Percentiles rank a stretch among this genome's conserved stretches.
These are phyloP conservation scores for Candida wancherniae DNA, from an alignment of 805 yeast genomes.

Conservation along the genomic window DNA sequence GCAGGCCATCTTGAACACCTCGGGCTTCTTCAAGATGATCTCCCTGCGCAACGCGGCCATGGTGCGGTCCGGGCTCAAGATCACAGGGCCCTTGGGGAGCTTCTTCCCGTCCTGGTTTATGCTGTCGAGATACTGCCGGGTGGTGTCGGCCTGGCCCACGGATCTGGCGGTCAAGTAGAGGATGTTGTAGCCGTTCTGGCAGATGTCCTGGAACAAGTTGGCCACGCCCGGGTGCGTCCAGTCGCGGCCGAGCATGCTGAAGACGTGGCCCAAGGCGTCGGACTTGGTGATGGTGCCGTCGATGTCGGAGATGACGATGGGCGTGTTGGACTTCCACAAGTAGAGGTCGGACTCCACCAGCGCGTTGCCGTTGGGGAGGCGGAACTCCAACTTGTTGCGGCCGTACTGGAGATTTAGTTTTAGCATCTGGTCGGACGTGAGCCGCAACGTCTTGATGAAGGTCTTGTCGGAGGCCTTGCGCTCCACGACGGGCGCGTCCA, in stretches of 20 bases:
- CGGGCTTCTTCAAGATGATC: conserved; percentile 91
- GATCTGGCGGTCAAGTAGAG: conserved; percentile 92
- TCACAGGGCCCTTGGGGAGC: conserved; percentile 89
- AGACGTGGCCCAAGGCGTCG: conserved; percentile 94
- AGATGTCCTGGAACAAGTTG: conserved; percentile 80
- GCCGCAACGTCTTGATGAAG: conserved; percentile 81
- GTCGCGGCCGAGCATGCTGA: conserved; percentile 90
- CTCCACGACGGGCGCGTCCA: conserved; percentile 2
- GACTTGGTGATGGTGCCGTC: conserved; percentile 98
- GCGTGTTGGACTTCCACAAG: conserved; percentile 78
- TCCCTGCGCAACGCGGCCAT: conserved; percentile 92
- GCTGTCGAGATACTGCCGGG: conserved; percentile 75
- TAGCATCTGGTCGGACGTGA: conserved; percentile 85
- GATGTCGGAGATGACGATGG: conserved; percentile 93
- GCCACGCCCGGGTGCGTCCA: conserved; percentile 99
- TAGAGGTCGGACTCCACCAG: conserved; percentile 67
- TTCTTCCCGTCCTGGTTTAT: conserved; percentile 64
- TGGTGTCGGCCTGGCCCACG: conserved; percentile 91
- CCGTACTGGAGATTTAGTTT: conserved; percentile 73
- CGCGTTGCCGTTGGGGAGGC: conserved; percentile 80
- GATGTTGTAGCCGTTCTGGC: conserved; percentile 84
- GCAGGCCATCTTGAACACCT: conserved; percentile 98
- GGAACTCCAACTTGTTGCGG: conserved; percentile 69
- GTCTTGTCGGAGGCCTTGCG: conserved; percentile 21
- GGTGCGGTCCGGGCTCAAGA: conserved; percentile 91